These are phyloP conservation scores for Samsoniella hepiali DNA, from an alignment of 2,329 filamentous ascomycete genomes.

Conservation along the genomic window DNA sequence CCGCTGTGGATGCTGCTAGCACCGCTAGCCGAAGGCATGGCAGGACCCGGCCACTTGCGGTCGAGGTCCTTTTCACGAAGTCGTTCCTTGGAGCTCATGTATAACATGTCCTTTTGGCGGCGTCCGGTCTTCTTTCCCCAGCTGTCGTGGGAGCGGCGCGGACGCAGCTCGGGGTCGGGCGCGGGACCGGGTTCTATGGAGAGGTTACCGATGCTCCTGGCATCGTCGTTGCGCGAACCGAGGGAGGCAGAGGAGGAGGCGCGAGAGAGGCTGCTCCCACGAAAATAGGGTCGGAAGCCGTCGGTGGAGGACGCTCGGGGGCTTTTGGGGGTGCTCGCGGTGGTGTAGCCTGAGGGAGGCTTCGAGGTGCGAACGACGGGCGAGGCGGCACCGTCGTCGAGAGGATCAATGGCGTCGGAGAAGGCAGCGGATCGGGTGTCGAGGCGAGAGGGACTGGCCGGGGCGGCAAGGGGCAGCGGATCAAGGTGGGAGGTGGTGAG, in stretches of 20 bases:
- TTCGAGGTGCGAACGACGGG: constrained; percentile 81
- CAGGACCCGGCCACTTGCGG: constrained; percentile 45
- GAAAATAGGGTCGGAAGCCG: constrained; percentile 52
- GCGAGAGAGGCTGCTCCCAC: constrained; percentile 43
- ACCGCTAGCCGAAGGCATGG: constrained; percentile 34
- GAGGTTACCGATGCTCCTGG: constrained; percentile 61
- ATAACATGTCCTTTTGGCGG: constrained; percentile 60
- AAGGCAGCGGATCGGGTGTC: background rate
- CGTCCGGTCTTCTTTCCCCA: constrained; percentile 58
- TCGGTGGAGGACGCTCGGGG: constrained; percentile 46
- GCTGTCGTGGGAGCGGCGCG: constrained; percentile 56
- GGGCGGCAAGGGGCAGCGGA: constrained; percentile 43
- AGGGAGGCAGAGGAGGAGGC: constrained; percentile 58
- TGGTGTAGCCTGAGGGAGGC: constrained; percentile 70
- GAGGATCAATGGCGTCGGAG: constrained; percentile 47
- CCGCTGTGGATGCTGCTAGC: constrained; percentile 37
- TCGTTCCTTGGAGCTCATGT: constrained; percentile 70
- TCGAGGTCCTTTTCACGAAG: constrained; percentile 61
- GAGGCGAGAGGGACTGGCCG: constrained; percentile 30
- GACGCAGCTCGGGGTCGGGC: constrained; percentile 47
- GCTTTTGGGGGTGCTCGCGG: constrained; percentile 45
- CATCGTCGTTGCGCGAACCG: constrained; percentile 55
- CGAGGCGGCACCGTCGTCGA: constrained; percentile 60
- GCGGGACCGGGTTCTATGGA: constrained; percentile 58
- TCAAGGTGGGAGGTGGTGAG: constrained; percentile 71